These are phyloP conservation scores for Eucalyptus marginata DNA, from an alignment of 345 rosid species.

Conservation along the genomic window DNA sequence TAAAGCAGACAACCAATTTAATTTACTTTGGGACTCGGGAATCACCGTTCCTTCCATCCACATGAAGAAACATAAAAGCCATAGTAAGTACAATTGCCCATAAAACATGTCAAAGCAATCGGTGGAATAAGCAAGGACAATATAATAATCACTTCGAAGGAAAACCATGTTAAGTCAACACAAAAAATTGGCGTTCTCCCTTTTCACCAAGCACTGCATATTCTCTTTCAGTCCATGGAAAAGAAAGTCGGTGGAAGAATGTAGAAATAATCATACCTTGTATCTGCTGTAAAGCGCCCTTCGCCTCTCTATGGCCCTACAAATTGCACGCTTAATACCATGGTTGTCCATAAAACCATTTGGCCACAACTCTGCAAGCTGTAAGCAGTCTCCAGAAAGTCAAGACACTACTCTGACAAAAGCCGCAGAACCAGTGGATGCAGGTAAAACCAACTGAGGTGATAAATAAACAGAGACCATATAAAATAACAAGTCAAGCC, in stretches of 20 bases:
- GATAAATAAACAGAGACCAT: neutral
- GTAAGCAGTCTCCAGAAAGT: conserved; percentile 7
- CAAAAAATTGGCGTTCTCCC: neutral
- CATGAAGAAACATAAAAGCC: neutral
- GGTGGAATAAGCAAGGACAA: neutral
- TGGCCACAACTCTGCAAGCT: conserved; percentile 92
- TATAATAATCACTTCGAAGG: neutral
- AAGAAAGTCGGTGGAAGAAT: neutral
- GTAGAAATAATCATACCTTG: conserved; percentile 14
- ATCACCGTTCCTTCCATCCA: neutral
- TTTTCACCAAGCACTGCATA: neutral
- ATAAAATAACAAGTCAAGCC: neutral
- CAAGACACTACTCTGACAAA: conserved; percentile 1
- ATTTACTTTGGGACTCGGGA: neutral
- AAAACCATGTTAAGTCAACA: neutral
- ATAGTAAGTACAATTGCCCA: neutral
- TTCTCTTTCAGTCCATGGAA: neutral
- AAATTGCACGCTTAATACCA: conserved; percentile 79
- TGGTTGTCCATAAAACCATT: conserved; percentile 74
- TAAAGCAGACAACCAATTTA: neutral
- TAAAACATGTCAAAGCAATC: neutral
- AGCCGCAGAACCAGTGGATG: neutral
- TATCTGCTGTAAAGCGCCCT: conserved; percentile 26
- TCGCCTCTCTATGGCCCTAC: conserved; percentile 72
- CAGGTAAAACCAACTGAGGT: neutral